Evolutionary conservation across 306 rosid genomes (phyloP).

Genomic region (Styphnolobium japonicum): DNA sequence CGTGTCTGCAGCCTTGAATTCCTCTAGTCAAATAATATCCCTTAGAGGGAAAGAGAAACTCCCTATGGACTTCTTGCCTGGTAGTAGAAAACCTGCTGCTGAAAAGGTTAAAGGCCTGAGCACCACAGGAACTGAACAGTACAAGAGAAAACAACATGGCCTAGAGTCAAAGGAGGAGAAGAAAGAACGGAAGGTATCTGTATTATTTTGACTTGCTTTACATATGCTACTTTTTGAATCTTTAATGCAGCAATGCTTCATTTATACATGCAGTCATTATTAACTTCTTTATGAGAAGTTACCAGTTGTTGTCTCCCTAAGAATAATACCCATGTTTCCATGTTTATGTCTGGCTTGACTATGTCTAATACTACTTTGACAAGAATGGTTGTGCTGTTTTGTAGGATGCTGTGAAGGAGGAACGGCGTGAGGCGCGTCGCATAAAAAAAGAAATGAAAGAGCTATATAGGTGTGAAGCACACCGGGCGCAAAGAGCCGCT

Average conservation of each 20-base stretch:
- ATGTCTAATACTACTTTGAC: neutral
- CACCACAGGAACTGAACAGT: slow-evolving; percentile 47
- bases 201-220: neutral
- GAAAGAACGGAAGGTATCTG: slow-evolving; percentile 82
- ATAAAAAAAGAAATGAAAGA: slow-evolving; percentile 75
- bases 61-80: slow-evolving; percentile 76
- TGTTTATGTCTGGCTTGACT: neutral
- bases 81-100: slow-evolving; percentile 39
- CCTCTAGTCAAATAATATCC: slow-evolving; percentile 53
- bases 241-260: slow-evolving; percentile 9
- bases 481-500: slow-evolving; percentile 79
- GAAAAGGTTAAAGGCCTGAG: slow-evolving; percentile 47
- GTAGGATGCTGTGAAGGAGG: slow-evolving; percentile 85
- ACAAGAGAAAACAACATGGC: slow-evolving; percentile 68
- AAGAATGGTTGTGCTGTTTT: neutral
- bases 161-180: slow-evolving; percentile 84
- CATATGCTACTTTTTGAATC: neutral
- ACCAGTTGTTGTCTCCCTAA: neutral
- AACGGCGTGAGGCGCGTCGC: slow-evolving; percentile 76
- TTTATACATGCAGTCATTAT: neutral
- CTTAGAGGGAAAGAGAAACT: slow-evolving; percentile 79
- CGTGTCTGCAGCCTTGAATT: slow-evolving; percentile 51
- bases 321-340: neutral
- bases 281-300: neutral
- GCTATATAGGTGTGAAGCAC: slow-evolving; percentile 75